Evolutionary conservation across 495 filamentous ascomycete genomes (phyloP).

Genomic region (Massariosphaeria phaeospora): DNA sequence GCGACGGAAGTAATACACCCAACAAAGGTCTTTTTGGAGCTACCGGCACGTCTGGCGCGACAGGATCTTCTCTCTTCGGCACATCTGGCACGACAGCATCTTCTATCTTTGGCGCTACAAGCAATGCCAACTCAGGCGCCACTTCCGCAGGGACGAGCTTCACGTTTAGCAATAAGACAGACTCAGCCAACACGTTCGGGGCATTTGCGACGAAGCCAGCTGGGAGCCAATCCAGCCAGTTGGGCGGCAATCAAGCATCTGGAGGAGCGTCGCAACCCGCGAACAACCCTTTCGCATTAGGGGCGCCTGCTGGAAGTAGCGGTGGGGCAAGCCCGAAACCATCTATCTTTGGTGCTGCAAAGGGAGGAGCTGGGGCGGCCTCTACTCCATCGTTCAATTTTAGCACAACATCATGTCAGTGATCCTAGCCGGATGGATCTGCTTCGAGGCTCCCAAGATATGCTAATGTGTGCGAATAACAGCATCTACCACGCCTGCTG

Average conservation of each 20-base stretch:
- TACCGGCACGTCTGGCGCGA: background rate
- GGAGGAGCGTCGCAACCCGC: slow-evolving; percentile 13
- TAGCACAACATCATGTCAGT: background rate
- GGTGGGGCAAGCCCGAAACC: background rate
- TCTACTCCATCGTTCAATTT: slow-evolving; percentile 10
- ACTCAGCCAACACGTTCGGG: slow-evolving; percentile 10
- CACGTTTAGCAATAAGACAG: slow-evolving; percentile 5
- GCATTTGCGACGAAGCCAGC: slow-evolving; percentile 13
- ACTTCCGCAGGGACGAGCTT: slow-evolving; percentile 6
- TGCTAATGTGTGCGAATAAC: slow-evolving; percentile 5
- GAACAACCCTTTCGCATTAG: background rate
- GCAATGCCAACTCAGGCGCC: slow-evolving; percentile 12
- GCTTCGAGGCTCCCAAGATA: too few species aligned
- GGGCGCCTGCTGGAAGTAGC: background rate
- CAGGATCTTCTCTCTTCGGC: slow-evolving; percentile 17
- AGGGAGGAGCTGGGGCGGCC: background rate
- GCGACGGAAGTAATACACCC: slow-evolving; percentile 6
- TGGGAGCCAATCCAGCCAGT: slow-evolving; percentile 12
- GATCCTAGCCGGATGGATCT: background rate
- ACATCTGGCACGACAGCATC: slow-evolving; percentile 11
- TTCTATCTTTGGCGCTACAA: slow-evolving; percentile 14
- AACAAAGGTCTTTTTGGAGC: slow-evolving; percentile 21
- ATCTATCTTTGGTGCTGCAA: slow-evolving; percentile 3
- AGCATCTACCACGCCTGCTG: slow-evolving; percentile 32
- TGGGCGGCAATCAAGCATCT: slow-evolving; percentile 7